phyloP scores from a whole-genome alignment of 108 stramenopile species.

The Cyclostephanos invisitatus region DNA sequence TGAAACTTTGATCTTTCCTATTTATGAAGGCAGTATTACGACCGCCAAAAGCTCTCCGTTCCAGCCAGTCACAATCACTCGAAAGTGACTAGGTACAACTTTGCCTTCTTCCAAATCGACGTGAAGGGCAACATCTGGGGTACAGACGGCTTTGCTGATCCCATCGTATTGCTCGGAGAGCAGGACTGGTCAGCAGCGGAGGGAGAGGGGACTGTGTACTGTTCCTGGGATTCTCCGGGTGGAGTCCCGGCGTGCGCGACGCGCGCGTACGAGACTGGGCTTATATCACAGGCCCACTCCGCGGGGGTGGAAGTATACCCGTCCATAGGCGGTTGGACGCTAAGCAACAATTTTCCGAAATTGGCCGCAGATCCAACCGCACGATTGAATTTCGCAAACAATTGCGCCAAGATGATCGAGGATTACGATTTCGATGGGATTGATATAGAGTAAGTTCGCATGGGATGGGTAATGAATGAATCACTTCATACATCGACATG shows the following conservation, averaged over 20 bases:
- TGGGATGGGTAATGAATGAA: too few species aligned
- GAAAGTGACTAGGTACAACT: slow-evolving; percentile 46
- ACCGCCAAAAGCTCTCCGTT: slow-evolving; percentile 30
- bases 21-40: slow-evolving; percentile 52
- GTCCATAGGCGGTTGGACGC: slow-evolving; percentile 19
- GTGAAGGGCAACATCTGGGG: slow-evolving; percentile 29
- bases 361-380: slow-evolving; percentile 19
- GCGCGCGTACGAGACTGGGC: slow-evolving; percentile 15
- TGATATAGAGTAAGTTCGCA: slow-evolving; percentile 3
- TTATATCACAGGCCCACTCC: slow-evolving; percentile 17
- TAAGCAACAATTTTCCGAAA: slow-evolving; percentile 12
- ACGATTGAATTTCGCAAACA: slow-evolving; percentile 12
- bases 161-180: slow-evolving; percentile 27
- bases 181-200: background rate
- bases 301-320: slow-evolving; percentile 26
- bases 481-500: too few species aligned
- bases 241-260: slow-evolving; percentile 1
- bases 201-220: slow-evolving; percentile 3
- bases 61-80: slow-evolving; percentile 40
- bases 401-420: slow-evolving; percentile 23
- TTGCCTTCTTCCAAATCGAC: slow-evolving; percentile 48
- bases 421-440: slow-evolving; percentile 30
- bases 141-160: slow-evolving; percentile 44
- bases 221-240: slow-evolving; percentile 11
- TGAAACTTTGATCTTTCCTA: too few species aligned